phyloP scores from a whole-genome alignment of 305 asterid genomes.

The Plantago coronopus region DNA sequence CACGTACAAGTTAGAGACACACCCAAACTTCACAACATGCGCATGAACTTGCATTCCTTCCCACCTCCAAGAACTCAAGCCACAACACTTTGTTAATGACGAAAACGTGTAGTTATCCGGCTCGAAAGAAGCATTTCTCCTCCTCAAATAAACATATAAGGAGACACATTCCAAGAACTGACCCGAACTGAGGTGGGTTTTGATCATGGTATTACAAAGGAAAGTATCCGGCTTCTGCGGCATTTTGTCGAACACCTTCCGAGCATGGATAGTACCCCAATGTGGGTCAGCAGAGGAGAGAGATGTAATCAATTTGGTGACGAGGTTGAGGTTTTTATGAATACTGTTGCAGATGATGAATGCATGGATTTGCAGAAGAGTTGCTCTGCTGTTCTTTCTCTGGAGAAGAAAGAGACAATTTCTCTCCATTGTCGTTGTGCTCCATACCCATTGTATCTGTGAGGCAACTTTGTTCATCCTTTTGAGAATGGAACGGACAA shows the following conservation, averaged over 20 bases:
- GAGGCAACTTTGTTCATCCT: constrained; percentile 18
- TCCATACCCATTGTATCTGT: constrained; percentile 49
- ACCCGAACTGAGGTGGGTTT: constrained; percentile 52
- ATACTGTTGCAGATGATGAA: constrained; percentile 63
- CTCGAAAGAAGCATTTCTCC: constrained; percentile 40
- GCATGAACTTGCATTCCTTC: constrained; percentile 73
- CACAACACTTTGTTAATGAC: constrained; percentile 74
- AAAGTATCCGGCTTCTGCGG: constrained; percentile 45
- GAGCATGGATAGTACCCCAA: constrained; percentile 53
- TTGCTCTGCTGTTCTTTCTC: constrained; percentile 35
- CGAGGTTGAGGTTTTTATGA: constrained; percentile 55
- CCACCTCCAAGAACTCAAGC: constrained; percentile 31
- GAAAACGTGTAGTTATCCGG: constrained; percentile 80
- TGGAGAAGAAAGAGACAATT: constrained; percentile 67
- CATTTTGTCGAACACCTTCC: constrained; percentile 57
- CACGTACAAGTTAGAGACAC: constrained; percentile 53
- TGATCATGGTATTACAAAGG: constrained; percentile 81
- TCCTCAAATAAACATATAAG: constrained; percentile 46
- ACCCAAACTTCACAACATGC: constrained; percentile 59
- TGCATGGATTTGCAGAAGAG: constrained; percentile 69
- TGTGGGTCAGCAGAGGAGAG: constrained; percentile 41
- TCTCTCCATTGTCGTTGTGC: constrained; percentile 42
- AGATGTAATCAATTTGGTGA: constrained; percentile 57
- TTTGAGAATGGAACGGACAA: constrained; percentile 9
- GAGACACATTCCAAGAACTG: constrained; percentile 38